A percentile compares a stretch with the other conserved stretches of the same genome.
phyloP scores from a whole-genome alignment of 352 stramenopile species.

The Blastocystis sp. region DNA sequence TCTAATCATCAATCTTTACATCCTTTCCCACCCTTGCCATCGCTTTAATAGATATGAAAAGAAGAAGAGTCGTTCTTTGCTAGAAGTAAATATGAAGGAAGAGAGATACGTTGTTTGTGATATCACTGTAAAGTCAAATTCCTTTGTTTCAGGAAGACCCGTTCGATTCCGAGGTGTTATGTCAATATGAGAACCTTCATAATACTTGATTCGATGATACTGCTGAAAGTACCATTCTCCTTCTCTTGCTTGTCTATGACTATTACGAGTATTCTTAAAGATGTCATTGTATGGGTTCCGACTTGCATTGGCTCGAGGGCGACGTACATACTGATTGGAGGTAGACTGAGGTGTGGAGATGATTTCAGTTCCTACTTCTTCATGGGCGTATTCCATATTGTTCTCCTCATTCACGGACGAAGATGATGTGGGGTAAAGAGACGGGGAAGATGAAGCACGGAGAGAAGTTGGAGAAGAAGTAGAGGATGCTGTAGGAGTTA shows the following conservation, averaged over 20 bases:
- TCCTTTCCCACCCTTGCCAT: neutral
- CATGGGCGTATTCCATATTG: too few relatives aligned
- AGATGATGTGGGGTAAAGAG: too few relatives aligned
- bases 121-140: constrained; percentile 40
- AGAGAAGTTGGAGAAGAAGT: neutral
- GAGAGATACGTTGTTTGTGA: constrained; percentile 14
- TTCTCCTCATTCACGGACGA: too few relatives aligned
- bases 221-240: constrained; percentile 32
- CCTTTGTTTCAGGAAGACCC: neutral
- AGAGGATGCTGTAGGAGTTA: neutral
- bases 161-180: constrained; percentile 19
- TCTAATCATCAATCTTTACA: neutral
- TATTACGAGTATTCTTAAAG: neutral
- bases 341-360: too few relatives aligned
- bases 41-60: constrained; percentile 18
- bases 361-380: too few relatives aligned
- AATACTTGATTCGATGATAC: constrained; percentile 33
- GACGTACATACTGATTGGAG: neutral
- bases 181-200: constrained; percentile 19
- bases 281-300: constrained; percentile 42
- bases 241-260: neutral
- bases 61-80: constrained; percentile 54
- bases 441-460: too few relatives aligned
- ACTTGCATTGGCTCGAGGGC: neutral
- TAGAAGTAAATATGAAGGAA: neutral